Base-by-base conservation (phyloP, 2,329 filamentous ascomycete species). In the Sordariomycetes sp. region DNA sequence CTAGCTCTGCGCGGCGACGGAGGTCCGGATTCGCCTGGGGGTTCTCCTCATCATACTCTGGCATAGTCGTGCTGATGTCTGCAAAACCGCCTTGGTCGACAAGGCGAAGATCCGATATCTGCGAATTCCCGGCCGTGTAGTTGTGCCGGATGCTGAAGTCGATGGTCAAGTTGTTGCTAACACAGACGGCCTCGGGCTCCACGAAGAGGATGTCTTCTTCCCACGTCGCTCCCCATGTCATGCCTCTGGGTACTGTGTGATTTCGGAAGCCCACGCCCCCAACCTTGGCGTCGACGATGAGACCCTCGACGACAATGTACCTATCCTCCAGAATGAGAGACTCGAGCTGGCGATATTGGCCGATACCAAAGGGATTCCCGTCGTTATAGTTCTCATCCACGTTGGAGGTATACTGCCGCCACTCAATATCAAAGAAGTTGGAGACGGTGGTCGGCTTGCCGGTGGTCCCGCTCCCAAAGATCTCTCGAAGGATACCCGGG, bases 181-280 rank as follows among this genome's bases (percentile, higher is more conserved):
- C 71, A 58, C 75, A 77, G 5, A 64, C 62, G 0, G 72, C 71
- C 25, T 73, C 69, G 0, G 75, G 76, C 59, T 76, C 69, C 12
- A 77, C 60, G 60, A 75, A 78, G 0, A 78, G 67, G 5, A 78
- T 53, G 57, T 78, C 74, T 58, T 79, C 76, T 0, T 65, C 64
- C 75, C 75, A 78, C 1, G 62, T 65, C 7, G 66, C 70, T 0
- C 74, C 75, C 48, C 66, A 67, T 1, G 59, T 32, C 1, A 68
- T 59, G 0, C 62, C 63, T 0, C 60, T 50, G 1, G 75, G 75
- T 0, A 68, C 58, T 0, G 69, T 75, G 58, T 76, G 74, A 59
- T 76, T 76, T 25, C 75, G 68, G 10, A 76, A 71, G 0, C 74
- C 74, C 22, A 77, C 65, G 0, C 73, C 72, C 0, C 74, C 74